These are phyloP conservation scores for Bipolaris bicolor DNA, from an alignment of 2,329 filamentous ascomycete species.

Conservation along the genomic window DNA sequence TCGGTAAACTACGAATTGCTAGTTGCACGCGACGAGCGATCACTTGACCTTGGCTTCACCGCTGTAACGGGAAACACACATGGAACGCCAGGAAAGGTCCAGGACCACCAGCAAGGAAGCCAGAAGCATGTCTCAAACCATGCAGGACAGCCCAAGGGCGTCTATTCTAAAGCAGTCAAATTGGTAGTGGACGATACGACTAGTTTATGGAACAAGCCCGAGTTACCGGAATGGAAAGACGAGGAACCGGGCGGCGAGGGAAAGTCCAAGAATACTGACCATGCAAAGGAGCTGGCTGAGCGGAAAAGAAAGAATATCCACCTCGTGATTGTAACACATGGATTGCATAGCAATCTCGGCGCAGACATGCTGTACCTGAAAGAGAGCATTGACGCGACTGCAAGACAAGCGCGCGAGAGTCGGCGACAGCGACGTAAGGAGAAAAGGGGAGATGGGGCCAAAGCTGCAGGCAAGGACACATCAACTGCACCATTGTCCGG, in stretches of 20 bases:
- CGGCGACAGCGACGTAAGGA: conserved; percentile 63
- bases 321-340: conserved; percentile 90
- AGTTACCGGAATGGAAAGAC: conserved; percentile 68
- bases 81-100: conserved; percentile 66
- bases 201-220: conserved; percentile 90
- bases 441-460: conserved; percentile 19
- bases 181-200: conserved; percentile 87
- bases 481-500: conserved; percentile 58
- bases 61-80: conserved; percentile 61
- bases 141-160: conserved; percentile 70
- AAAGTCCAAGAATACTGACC: conserved; percentile 36
- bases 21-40: conserved; percentile 84
- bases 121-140: conserved; percentile 59
- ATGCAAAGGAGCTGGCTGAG: conserved; percentile 19
- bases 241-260: conserved; percentile 37
- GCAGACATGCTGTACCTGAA: conserved; percentile 97
- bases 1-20: conserved; percentile 87
- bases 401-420: conserved; percentile 74
- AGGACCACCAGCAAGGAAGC: conserved; percentile 75
- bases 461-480: conserved; percentile 17
- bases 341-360: conserved; percentile 92
- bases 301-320: conserved; percentile 80
- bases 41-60: conserved; percentile 70
- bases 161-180: conserved; percentile 81
- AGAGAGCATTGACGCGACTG: conserved; percentile 90